Conservation (phyloP, 129 eudicot genomes). For the Centrapalus pauciflorus region DNA sequence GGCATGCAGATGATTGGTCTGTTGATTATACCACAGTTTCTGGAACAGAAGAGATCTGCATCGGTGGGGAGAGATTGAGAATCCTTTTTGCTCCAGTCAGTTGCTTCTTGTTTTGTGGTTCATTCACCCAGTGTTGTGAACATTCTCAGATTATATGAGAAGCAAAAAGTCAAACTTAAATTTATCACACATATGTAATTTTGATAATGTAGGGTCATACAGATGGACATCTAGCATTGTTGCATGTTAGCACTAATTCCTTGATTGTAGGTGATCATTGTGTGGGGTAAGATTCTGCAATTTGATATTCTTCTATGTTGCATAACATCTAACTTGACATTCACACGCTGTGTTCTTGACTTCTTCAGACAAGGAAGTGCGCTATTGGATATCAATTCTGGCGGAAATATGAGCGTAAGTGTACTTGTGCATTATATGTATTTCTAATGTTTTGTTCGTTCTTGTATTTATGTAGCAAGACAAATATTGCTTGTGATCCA, state of each 20-base stretch:
- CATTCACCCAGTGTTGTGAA: background rate
- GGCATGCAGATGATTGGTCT: constrained; percentile 73
- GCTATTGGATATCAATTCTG: constrained; percentile 64
- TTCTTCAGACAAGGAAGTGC: constrained; percentile 95
- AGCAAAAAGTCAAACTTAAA: background rate
- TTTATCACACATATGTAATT: background rate
- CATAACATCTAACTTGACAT: no score
- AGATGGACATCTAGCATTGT: constrained; percentile 89
- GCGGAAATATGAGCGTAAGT: constrained; percentile 96
- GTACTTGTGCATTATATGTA: background rate
- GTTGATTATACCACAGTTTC: constrained; percentile 45
- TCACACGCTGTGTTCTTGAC: constrained; percentile 6
- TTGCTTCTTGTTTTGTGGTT: background rate
- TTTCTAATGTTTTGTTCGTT: background rate
- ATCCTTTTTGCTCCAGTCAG: constrained; percentile 82
- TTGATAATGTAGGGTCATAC: constrained; percentile 78
- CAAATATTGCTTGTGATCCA: background rate
- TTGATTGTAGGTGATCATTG: constrained; percentile 95
- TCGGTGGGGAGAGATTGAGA: constrained; percentile 72
- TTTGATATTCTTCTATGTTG: no score
- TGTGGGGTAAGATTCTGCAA: constrained; percentile 66
- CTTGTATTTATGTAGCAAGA: background rate
- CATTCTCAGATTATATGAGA: background rate
- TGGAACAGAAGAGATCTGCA: constrained; percentile 79
- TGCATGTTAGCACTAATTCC: constrained; percentile 75